phyloP scores from a whole-genome alignment of 1,284 basidiomycete genomes.

The Quambalaria eucalypti region DNA sequence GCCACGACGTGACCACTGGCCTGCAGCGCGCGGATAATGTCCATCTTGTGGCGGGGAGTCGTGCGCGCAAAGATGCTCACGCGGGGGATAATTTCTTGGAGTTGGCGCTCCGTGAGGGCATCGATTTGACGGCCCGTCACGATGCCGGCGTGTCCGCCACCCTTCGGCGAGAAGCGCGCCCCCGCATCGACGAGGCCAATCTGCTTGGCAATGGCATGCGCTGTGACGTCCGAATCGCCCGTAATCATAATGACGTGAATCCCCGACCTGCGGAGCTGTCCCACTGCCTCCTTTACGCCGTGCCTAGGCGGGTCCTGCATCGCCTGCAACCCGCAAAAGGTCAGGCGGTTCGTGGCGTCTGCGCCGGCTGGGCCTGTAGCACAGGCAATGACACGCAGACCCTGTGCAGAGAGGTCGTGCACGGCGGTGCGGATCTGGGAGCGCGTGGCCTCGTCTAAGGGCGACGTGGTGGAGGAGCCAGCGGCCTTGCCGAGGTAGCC shows the following conservation, averaged over 20 bases:
- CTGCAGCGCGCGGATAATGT: constrained; percentile 87
- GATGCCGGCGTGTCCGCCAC: constrained; percentile 47
- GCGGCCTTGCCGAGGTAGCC: constrained; percentile 72
- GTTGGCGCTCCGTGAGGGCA: constrained; percentile 59
- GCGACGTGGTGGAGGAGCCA: constrained; percentile 53
- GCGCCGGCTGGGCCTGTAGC: constrained; percentile 58
- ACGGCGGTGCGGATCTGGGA: constrained; percentile 63
- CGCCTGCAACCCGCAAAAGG: constrained; percentile 85
- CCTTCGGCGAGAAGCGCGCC: no score
- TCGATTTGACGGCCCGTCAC: constrained; percentile 84
- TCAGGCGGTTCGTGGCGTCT: constrained; percentile 54
- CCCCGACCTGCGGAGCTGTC: constrained; percentile 68
- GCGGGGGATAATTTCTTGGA: constrained; percentile 68
- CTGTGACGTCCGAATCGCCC: constrained; percentile 85
- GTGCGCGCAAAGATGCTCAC: constrained; percentile 88
- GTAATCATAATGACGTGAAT: constrained; percentile 98
- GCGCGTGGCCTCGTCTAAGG: constrained; percentile 62
- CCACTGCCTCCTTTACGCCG: constrained; percentile 81
- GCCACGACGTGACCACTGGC: constrained; percentile 78
- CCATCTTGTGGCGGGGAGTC: constrained; percentile 93
- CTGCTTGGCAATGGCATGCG: constrained; percentile 74
- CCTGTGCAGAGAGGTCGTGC: constrained; percentile 61
- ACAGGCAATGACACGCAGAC: constrained; percentile 79
- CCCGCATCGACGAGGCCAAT: constrained; percentile 59
- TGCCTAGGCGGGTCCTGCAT: constrained; percentile 91